Conservation (phyloP, 2,329 filamentous ascomycete species). For the Periconia digitata region DNA sequence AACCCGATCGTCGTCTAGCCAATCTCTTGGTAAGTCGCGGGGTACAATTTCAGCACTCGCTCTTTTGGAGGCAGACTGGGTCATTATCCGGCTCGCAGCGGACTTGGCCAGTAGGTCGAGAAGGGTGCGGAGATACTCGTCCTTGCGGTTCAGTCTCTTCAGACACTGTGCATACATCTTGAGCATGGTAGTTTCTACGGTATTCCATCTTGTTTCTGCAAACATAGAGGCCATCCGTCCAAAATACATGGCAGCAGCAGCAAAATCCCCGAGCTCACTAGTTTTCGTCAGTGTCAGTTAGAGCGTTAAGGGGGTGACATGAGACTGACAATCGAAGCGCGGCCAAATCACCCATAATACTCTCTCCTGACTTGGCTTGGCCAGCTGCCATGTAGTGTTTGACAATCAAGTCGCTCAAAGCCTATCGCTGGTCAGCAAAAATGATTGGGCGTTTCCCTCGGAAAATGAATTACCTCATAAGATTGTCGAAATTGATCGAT, state of each 20-base stretch:
- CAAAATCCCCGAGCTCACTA: slow-evolving; percentile 71
- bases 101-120: slow-evolving; percentile 74
- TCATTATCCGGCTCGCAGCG: slow-evolving; percentile 42
- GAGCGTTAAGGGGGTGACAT: slow-evolving; percentile 16
- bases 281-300: slow-evolving; percentile 19
- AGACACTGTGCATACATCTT: slow-evolving; percentile 84
- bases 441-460: background rate
- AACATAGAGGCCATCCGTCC: slow-evolving; percentile 77
- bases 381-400: slow-evolving; percentile 81
- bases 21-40: slow-evolving; percentile 20
- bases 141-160: slow-evolving; percentile 70
- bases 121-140: slow-evolving; percentile 77
- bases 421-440: slow-evolving; percentile 60
- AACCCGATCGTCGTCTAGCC: slow-evolving; percentile 44
- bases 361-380: slow-evolving; percentile 74
- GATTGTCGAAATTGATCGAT: slow-evolving; percentile 42
- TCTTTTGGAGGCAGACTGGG: slow-evolving; percentile 23
- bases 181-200: slow-evolving; percentile 80
- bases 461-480: slow-evolving; percentile 39
- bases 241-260: slow-evolving; percentile 75
- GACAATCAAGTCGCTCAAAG: slow-evolving; percentile 80
- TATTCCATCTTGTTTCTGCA: slow-evolving; percentile 73
- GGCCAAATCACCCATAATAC: slow-evolving; percentile 80
- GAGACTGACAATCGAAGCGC: slow-evolving; percentile 84
- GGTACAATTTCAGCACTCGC: slow-evolving; percentile 8